Conservation (phyloP, 2,329 filamentous ascomycete species). For the Apiospora rasikravindrae region DNA sequence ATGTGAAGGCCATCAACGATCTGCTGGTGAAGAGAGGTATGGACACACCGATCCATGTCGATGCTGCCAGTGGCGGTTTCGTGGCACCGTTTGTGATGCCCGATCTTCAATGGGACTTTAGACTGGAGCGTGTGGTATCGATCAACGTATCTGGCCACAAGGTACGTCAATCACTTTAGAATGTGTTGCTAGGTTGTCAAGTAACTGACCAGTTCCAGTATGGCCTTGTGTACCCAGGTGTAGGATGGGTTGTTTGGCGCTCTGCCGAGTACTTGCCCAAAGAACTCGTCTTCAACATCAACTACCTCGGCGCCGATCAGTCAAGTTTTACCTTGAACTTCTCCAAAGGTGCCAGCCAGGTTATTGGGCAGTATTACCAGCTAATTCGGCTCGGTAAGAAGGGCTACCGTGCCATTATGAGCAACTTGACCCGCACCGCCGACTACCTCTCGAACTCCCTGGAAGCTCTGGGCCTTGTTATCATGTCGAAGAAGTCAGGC, state of each 20-base stretch:
- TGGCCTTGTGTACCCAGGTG: constrained; percentile 80
- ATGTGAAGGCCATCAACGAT: constrained; percentile 90
- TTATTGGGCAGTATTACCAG: constrained; percentile 98
- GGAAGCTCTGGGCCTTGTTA: constrained; percentile 77
- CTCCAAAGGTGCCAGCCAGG: constrained; percentile 91
- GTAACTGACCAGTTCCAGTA: constrained; percentile 45
- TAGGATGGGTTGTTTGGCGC: constrained; percentile 94
- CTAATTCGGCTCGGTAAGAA: constrained; percentile 92
- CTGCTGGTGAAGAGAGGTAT: constrained; percentile 76
- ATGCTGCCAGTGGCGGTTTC: constrained; percentile 90
- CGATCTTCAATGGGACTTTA: constrained; percentile 88
- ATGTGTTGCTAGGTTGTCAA: neutral
- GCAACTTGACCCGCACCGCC: constrained; percentile 86
- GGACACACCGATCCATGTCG: constrained; percentile 89
- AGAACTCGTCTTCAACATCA: constrained; percentile 98
- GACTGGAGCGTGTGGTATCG: constrained; percentile 83
- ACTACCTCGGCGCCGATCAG: constrained; percentile 95
- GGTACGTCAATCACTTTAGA: constrained; percentile 37
- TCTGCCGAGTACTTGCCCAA: constrained; percentile 81
- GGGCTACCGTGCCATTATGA: constrained; percentile 92
- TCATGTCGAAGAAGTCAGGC: constrained; percentile 83
- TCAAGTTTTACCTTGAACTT: constrained; percentile 97
- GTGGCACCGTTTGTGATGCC: constrained; percentile 91
- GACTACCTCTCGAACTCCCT: constrained; percentile 84
- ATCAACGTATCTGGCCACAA: constrained; percentile 97